phyloP scores from a whole-genome alignment of 768 basidiomycete genomes.

The Tricholoma flavovirens region DNA sequence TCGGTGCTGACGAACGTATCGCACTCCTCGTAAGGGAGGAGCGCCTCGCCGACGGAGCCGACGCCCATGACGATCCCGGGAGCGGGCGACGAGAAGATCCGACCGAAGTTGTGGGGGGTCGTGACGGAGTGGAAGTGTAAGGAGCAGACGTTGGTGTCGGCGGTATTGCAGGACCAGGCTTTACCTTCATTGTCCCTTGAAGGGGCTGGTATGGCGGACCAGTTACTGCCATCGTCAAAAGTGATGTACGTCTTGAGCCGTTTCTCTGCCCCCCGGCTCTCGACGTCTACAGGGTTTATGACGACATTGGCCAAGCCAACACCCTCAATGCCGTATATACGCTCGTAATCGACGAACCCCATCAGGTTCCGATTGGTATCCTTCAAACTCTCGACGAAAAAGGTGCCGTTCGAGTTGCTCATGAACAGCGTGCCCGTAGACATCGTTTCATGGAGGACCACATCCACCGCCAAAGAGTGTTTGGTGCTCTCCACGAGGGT shows the following conservation, averaged over 20 bases:
- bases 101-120: slow-evolving; percentile 86
- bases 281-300: slow-evolving; percentile 77
- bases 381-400: slow-evolving; percentile 84
- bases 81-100: slow-evolving; percentile 90
- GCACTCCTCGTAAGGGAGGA: slow-evolving; percentile 75
- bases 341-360: slow-evolving; percentile 94
- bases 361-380: slow-evolving; percentile 87
- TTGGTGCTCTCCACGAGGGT: slow-evolving; percentile 93
- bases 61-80: slow-evolving; percentile 98
- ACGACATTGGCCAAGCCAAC: slow-evolving; percentile 90
- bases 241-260: slow-evolving; percentile 76
- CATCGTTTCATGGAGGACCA: slow-evolving; percentile 64
- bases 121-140: slow-evolving; percentile 94
- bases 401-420: slow-evolving; percentile 94
- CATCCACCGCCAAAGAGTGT: slow-evolving; percentile 93
- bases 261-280: slow-evolving; percentile 62
- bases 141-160: slow-evolving; percentile 58
- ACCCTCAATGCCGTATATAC: slow-evolving; percentile 79
- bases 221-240: slow-evolving; percentile 86
- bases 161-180: slow-evolving; percentile 55
- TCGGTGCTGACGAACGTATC: slow-evolving; percentile 93
- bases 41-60: slow-evolving; percentile 69
- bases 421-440: slow-evolving; percentile 89
- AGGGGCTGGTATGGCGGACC: slow-evolving; percentile 62
- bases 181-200: slow-evolving; percentile 53